phyloP scores from a whole-genome alignment of 768 basidiomycete genomes.

The Boletus subcaerulescens region DNA sequence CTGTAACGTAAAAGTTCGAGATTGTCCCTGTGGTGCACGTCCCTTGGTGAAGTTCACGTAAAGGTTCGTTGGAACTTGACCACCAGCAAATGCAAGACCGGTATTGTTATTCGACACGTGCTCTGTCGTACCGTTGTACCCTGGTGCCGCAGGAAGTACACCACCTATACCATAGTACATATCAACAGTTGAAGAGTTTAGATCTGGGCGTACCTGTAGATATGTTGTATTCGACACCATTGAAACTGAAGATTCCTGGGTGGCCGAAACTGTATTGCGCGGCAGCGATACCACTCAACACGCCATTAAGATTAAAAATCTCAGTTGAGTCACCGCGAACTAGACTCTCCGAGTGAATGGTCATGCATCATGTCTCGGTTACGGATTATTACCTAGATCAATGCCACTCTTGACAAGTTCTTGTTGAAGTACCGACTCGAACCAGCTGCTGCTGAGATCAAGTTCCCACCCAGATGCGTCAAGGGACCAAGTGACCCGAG shows the following conservation, averaged over 20 bases:
- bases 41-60: background rate
- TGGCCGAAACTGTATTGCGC: constrained; percentile 5
- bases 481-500: background rate
- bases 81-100: background rate
- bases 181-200: background rate
- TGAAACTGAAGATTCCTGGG: constrained; percentile 13
- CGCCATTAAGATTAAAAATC: constrained; percentile 5
- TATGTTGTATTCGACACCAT: constrained; percentile 16
- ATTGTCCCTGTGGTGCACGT: background rate
- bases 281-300: constrained; percentile 15
- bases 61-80: constrained; percentile 1
- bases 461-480: constrained; percentile 3
- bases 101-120: background rate
- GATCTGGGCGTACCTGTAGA: constrained; percentile 8
- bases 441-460: constrained; percentile 3
- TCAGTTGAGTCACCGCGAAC: constrained; percentile 13
- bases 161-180: background rate
- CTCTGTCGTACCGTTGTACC: background rate
- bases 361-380: background rate
- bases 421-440: background rate
- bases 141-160: constrained; percentile 2
- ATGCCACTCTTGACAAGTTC: constrained; percentile 1
- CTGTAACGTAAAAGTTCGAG: background rate
- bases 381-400: background rate
- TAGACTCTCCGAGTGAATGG: background rate